These are phyloP conservation scores for Boletus mariae DNA, from an alignment of 1,284 basidiomycete genomes.

Conservation along the genomic window DNA sequence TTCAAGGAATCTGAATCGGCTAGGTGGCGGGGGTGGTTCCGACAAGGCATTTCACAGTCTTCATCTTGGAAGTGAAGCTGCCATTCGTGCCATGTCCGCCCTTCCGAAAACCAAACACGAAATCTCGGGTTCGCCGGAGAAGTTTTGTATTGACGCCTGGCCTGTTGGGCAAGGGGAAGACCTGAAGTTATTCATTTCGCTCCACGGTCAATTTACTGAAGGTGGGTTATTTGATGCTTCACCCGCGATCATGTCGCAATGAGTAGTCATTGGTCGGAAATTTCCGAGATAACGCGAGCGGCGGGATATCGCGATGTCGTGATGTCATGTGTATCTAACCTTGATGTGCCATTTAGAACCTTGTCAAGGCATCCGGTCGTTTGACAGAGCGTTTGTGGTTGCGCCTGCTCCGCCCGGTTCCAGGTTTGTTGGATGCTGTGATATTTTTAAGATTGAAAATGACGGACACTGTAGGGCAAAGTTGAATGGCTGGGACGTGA, in stretches of 20 bases:
- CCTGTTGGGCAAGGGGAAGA: constrained; percentile 62
- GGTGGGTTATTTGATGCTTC: constrained; percentile 43
- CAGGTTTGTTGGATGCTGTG: constrained; percentile 49
- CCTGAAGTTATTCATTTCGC: constrained; percentile 70
- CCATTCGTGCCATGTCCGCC: constrained; percentile 56
- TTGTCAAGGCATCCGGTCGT: constrained; percentile 77
- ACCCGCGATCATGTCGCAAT: constrained; percentile 15
- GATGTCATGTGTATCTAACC: constrained; percentile 19
- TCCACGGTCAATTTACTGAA: constrained; percentile 93
- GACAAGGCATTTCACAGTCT: constrained; percentile 67
- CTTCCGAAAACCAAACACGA: constrained; percentile 83
- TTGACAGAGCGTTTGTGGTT: constrained; percentile 89
- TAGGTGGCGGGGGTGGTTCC: constrained; percentile 46
- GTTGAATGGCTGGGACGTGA: constrained; percentile 83
- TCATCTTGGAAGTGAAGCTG: constrained; percentile 69
- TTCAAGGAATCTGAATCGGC: constrained; percentile 75
- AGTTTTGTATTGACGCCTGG: constrained; percentile 90
- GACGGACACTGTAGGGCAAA: constrained; percentile 55
- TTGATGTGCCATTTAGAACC: constrained; percentile 38
- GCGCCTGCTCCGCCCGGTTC: constrained; percentile 79
- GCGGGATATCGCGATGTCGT: constrained; percentile 3
- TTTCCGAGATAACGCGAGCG: constrained; percentile 11
- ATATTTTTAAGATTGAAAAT: neutral
- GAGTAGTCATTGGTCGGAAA: constrained; percentile 11
- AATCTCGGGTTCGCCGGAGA: constrained; percentile 66